These are phyloP conservation scores for Tetrahymena thermophila DNA, from an alignment of 73 alveolate genomes.

Conservation along the genomic window DNA sequence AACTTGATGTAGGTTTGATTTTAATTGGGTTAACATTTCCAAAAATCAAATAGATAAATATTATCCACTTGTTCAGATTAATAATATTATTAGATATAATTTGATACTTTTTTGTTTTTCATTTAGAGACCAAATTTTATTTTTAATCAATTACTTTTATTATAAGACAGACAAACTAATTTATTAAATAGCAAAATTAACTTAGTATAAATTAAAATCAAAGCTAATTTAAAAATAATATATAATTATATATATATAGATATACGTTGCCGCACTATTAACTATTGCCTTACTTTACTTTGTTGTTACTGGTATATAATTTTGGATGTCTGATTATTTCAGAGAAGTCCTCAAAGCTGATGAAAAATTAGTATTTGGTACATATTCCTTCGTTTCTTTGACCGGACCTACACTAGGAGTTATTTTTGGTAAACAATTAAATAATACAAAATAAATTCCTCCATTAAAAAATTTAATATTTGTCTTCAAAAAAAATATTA, in stretches of 20 bases:
- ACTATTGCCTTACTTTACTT: conserved; percentile 78
- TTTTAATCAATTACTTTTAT: neutral
- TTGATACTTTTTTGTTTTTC: neutral
- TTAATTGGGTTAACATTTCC: neutral
- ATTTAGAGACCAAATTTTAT: neutral
- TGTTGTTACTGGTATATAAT: conserved; percentile 88
- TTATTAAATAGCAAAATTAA: neutral
- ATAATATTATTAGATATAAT: neutral
- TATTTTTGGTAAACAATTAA: conserved; percentile 50
- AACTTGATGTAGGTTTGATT: neutral
- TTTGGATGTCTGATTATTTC: conserved; percentile 92
- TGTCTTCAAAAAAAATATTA: too few relatives aligned
- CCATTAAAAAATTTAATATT: neutral
- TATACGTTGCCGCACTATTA: conserved; percentile 6
- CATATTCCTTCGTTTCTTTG: conserved; percentile 62
- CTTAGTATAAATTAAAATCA: neutral
- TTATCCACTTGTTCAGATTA: neutral
- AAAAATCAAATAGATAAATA: too few relatives aligned
- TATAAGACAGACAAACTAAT: neutral
- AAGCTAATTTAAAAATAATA: neutral
- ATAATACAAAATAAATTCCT: neutral
- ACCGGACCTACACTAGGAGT: conserved; percentile 92
- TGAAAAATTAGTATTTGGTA: conserved; percentile 47
- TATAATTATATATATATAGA: too few relatives aligned
- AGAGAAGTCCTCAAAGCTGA: conserved; percentile 60